Evolutionary conservation across 1,284 basidiomycete genomes (phyloP).

Genomic region (Caloboletus inedulis): DNA sequence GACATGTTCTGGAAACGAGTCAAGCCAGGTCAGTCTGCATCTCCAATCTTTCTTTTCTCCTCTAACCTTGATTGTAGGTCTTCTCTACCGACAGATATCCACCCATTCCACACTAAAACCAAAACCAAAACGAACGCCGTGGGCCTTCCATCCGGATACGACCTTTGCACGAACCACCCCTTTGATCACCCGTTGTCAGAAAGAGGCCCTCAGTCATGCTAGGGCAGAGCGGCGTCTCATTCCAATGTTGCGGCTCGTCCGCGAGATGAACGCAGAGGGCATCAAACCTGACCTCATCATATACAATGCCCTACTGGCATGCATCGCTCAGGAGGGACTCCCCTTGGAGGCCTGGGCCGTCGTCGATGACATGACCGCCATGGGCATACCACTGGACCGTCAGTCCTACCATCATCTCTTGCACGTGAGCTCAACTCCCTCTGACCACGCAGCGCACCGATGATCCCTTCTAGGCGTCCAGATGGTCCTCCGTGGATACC

Average conservation of each 20-base stretch:
- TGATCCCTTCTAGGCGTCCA: conserved; percentile 34
- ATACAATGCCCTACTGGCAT: conserved; percentile 55
- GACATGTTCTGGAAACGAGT: conserved; percentile 2
- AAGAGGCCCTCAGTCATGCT: conserved; percentile 39
- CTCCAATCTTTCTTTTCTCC: too few relatives aligned
- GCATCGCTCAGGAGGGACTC: conserved; percentile 41
- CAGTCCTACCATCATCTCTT: conserved; percentile 66
- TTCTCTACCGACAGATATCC: conserved; percentile 7
- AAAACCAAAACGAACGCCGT: conserved; percentile 17
- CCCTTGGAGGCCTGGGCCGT: conserved; percentile 63
- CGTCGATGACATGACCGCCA: conserved; percentile 65
- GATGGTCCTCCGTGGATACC: conserved; percentile 29
- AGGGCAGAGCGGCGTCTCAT: conserved; percentile 26
- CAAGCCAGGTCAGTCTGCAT: not conserved
- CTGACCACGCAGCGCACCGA: conserved; percentile 1
- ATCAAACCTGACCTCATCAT: conserved; percentile 50
- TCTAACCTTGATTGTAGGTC: not conserved
- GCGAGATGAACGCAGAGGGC: conserved; percentile 54
- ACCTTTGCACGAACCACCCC: conserved; percentile 30
- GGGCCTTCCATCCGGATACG: conserved; percentile 30
- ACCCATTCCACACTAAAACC: not conserved
- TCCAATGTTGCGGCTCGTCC: conserved; percentile 33
- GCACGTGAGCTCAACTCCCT: conserved; percentile 39
- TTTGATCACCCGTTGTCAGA: conserved; percentile 37
- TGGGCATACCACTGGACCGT: conserved; percentile 54